phyloP scores from a whole-genome alignment of 2,329 filamentous ascomycete genomes.

The Aureobasidium sp. region DNA sequence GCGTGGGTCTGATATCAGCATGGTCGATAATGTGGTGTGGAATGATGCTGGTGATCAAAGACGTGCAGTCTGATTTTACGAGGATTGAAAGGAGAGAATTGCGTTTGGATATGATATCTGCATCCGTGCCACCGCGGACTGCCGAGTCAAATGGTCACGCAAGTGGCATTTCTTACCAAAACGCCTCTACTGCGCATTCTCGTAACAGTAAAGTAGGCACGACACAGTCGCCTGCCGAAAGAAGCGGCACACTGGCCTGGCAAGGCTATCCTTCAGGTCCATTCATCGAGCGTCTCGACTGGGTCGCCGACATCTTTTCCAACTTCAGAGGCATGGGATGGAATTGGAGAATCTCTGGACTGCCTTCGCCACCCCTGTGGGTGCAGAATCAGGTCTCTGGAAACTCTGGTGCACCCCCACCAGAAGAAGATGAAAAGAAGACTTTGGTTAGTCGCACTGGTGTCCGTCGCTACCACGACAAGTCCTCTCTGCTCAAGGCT shows the following conservation, averaged over 20 bases:
- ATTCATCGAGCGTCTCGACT: slow-evolving; percentile 50
- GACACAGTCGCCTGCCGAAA: slow-evolving; percentile 18
- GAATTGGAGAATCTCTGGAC: slow-evolving; percentile 49
- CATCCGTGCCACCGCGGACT: not conserved
- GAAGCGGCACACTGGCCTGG: slow-evolving; percentile 42
- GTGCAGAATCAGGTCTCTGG: slow-evolving; percentile 34
- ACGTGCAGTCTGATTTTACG: slow-evolving; percentile 49
- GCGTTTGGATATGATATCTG: not conserved
- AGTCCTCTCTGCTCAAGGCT: slow-evolving; percentile 29
- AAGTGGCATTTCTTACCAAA: not conserved
- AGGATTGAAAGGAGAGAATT: slow-evolving; percentile 43
- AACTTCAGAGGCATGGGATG: slow-evolving; percentile 55
- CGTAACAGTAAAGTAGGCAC: slow-evolving; percentile 22
- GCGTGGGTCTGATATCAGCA: slow-evolving; percentile 46
- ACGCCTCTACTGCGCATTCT: slow-evolving; percentile 15
- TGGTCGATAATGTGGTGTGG: slow-evolving; percentile 51
- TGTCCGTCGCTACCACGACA: slow-evolving; percentile 32
- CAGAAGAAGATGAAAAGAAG: slow-evolving; percentile 13
- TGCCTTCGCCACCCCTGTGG: slow-evolving; percentile 39
- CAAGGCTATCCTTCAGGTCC: slow-evolving; percentile 44
- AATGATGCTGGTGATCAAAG: slow-evolving; percentile 48
- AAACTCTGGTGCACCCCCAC: slow-evolving; percentile 22
- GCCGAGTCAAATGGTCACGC: slow-evolving; percentile 8
- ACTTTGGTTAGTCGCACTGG: slow-evolving; percentile 28
- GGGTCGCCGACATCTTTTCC: slow-evolving; percentile 50